Evolutionary conservation across 176 grass and related monocot genomes (phyloP), one percentile per base, ranked within the genome.

Genomic region (Lolium multiflorum): DNA sequence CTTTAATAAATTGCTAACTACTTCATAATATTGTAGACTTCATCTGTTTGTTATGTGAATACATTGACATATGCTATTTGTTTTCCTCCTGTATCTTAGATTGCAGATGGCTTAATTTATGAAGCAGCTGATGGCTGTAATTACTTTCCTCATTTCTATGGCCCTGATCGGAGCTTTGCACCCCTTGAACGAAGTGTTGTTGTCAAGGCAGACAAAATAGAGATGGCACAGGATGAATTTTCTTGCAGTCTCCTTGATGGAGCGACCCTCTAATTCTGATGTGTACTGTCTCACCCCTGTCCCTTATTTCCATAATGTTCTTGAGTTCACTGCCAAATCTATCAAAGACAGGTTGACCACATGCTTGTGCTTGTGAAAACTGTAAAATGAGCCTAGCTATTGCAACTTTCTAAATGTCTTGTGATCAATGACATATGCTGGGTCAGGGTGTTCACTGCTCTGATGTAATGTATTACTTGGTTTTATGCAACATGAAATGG

Each of bases 131-230:
- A 94, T 81, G 87, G 65, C 48, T 85, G 79, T 39, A 97, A 83
- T 35, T 86, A 91, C 60, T 97, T 97, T 20, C 95, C 95, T 71
- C 95, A 94, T 91, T 97, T 97, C 55, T 94, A 97, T 58, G 95
- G 92, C 9, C 92, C 95, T 22, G 89, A 21, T 66, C 78, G 65
- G 75, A 95, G 91, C 71, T 95, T 95, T 46, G 52, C 48, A 18
- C 87, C 95, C 61, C 89, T 97, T 64, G 63, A 62, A 35, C 47
- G 90, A 56, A 80, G 88, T 76, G 37, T 7, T 58, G 76, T 97
- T 54, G 43, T 77, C 6, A 93, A 90, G 79, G 84, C 82, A 2
- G 85, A 91, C 48, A 97, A 91, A 89, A 63, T 97, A 81, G 87
- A 76, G 74, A 18, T 80, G 16, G 35, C 16, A 1, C 69, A 82